A percentile compares a stretch with the other conserved stretches of the same genome.
Conservation (phyloP, 306 rosid genomes). For the Crotalaria pallida region DNA sequence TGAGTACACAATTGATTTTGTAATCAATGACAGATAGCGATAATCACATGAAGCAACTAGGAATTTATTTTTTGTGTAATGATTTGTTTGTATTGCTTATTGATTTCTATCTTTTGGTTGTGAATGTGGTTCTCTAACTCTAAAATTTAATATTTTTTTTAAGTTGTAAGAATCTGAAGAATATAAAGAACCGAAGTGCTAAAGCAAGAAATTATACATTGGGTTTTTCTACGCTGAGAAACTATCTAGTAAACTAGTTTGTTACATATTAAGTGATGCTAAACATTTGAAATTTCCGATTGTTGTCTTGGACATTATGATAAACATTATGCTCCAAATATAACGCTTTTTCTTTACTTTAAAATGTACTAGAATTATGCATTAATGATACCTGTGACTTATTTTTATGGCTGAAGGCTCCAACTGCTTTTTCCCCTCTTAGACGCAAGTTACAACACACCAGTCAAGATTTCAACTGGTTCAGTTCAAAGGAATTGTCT, state of each 20-base stretch:
- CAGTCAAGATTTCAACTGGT: slow-evolving; percentile 18
- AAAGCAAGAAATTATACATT: background rate
- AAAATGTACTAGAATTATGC: background rate
- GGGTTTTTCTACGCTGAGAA: background rate
- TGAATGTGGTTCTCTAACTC: background rate
- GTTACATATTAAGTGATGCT: background rate
- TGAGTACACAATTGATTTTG: background rate
- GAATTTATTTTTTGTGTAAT: background rate
- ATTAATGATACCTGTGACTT: background rate
- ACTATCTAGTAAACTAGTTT: background rate
- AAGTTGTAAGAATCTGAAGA: background rate
- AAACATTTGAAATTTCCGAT: background rate
- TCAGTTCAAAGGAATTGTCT: slow-evolving; percentile 22
- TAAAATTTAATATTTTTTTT: background rate
- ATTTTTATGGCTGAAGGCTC: slow-evolving; percentile 20
- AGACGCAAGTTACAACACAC: slow-evolving; percentile 14
- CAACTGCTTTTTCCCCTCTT: slow-evolving; percentile 9
- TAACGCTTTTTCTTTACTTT: background rate
- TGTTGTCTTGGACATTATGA: background rate
- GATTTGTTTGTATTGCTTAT: background rate
- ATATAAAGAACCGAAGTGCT: background rate
- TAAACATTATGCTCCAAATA: background rate
- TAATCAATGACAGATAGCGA: background rate
- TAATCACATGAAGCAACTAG: background rate
- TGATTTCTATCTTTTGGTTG: background rate